Evolutionary conservation across 2,329 filamentous ascomycete genomes (phyloP).

Genomic region (Claviceps capensis): DNA sequence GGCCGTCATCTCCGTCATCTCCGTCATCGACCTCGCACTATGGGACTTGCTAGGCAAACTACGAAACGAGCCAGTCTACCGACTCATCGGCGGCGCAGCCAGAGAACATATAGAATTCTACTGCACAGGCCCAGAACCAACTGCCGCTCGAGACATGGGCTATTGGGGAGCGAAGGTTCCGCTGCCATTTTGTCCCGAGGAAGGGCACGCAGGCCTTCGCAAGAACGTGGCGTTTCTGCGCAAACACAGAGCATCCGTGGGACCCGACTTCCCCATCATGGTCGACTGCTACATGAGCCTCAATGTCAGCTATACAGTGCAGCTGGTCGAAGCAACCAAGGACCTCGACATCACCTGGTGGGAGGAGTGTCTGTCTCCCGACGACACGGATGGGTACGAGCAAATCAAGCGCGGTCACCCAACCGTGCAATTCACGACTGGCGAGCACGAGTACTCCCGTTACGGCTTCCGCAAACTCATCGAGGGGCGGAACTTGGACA

Average conservation of each 20-base stretch:
- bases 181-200: constrained; percentile 77
- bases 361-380: constrained; percentile 85
- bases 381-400: constrained; percentile 83
- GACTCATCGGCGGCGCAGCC: constrained; percentile 83
- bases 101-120: constrained; percentile 78
- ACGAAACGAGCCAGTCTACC: constrained; percentile 85
- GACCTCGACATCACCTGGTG: constrained; percentile 91
- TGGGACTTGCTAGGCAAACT: constrained; percentile 92
- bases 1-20: constrained; percentile 88
- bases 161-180: constrained; percentile 88
- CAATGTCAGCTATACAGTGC: constrained; percentile 84
- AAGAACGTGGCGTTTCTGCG: constrained; percentile 87
- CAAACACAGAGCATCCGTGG: constrained; percentile 71
- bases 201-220: constrained; percentile 65
- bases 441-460: constrained; percentile 88
- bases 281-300: constrained; percentile 97
- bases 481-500: constrained; percentile 82
- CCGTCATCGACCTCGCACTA: constrained; percentile 81
- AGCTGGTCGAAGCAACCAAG: constrained; percentile 71
- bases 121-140: constrained; percentile 81
- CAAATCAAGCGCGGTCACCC: constrained; percentile 86
- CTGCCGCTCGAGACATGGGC: constrained; percentile 68
- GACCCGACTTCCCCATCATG: constrained; percentile 82
- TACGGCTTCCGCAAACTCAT: constrained; percentile 93
- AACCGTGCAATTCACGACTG: constrained; percentile 84